Conservation (phyloP, 257 asterid species). For the Penstemon davidsonii region DNA sequence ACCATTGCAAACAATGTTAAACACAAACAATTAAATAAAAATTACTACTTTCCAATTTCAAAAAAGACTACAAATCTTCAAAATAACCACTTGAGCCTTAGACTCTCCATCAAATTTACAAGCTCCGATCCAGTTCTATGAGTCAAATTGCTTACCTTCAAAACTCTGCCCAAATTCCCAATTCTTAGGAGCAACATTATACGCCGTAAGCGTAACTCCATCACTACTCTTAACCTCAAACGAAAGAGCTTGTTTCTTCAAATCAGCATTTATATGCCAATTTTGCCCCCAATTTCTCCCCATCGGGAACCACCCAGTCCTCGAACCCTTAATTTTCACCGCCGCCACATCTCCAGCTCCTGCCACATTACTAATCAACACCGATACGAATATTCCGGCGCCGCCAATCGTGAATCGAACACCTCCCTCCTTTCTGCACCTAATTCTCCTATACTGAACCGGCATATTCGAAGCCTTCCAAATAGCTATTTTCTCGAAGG, state of each 20-base stretch:
- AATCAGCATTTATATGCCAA: slow-evolving; percentile 61
- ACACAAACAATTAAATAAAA: no score
- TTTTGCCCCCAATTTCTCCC: slow-evolving; percentile 75
- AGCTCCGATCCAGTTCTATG: slow-evolving; percentile 2
- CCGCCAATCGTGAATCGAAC: slow-evolving; percentile 55
- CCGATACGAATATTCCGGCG: slow-evolving; percentile 54
- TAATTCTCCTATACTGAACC: slow-evolving; percentile 68
- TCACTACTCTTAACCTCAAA: slow-evolving; percentile 64
- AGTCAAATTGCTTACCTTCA: slow-evolving; percentile 62
- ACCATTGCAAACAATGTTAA: no score
- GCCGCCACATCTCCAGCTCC: slow-evolving; percentile 58
- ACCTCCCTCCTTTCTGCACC: slow-evolving; percentile 72
- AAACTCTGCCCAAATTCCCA: slow-evolving; percentile 72
- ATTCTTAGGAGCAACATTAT: slow-evolving; percentile 50
- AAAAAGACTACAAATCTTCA: no score
- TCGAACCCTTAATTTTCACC: slow-evolving; percentile 68
- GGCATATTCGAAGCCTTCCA: slow-evolving; percentile 97
- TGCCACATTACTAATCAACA: slow-evolving; percentile 60
- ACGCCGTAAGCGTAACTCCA: slow-evolving; percentile 44
- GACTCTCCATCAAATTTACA: background rate
- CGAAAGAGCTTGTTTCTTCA: slow-evolving; percentile 60
- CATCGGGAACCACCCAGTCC: slow-evolving; percentile 76
- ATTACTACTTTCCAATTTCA: no score
- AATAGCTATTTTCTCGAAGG: slow-evolving; percentile 91
- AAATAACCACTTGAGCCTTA: no score